phyloP scores from a whole-genome alignment of 768 basidiomycete species.

The Galerina marginata region DNA sequence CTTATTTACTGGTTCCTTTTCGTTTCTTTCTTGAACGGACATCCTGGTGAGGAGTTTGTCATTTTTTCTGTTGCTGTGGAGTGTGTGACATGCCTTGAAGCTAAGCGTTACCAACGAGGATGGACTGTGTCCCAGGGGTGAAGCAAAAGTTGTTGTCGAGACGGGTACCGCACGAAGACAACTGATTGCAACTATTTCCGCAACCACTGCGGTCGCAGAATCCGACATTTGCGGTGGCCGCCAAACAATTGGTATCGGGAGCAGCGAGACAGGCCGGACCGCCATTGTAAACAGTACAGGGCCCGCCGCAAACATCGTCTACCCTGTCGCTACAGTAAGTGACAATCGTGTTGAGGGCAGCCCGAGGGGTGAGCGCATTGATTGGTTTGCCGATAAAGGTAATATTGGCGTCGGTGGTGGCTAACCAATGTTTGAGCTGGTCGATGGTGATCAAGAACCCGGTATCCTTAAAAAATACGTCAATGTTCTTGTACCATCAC shows the following conservation, averaged over 20 bases:
- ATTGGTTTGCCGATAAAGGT: constrained; percentile 17
- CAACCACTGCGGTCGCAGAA: constrained; percentile 34
- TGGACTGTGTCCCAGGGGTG: constrained; percentile 35
- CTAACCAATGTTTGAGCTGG: constrained; percentile 1
- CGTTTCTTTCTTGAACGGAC: too few relatives aligned
- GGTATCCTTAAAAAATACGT: not conserved
- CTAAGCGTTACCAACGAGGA: constrained; percentile 14
- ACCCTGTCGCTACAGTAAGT: constrained; percentile 31
- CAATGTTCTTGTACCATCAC: too few relatives aligned
- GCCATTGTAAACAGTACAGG: constrained; percentile 38
- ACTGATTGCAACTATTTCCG: constrained; percentile 31
- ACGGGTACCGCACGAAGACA: constrained; percentile 26
- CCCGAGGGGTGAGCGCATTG: constrained; percentile 12
- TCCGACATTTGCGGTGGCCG: constrained; percentile 32
- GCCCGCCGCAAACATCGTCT: constrained; percentile 31
- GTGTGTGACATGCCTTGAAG: too few relatives aligned
- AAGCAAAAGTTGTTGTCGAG: constrained; percentile 34
- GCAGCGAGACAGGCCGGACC: constrained; percentile 30
- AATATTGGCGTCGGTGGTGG: constrained; percentile 3
- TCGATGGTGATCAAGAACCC: not conserved
- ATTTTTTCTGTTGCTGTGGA: too few relatives aligned
- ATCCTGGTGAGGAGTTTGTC: too few relatives aligned
- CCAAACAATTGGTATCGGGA: constrained; percentile 36
- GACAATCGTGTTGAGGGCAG: constrained; percentile 27
- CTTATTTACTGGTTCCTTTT: too few relatives aligned